phyloP scores from a whole-genome alignment of 2,329 filamentous ascomycete genomes.

The Stromatinia cepivora region DNA sequence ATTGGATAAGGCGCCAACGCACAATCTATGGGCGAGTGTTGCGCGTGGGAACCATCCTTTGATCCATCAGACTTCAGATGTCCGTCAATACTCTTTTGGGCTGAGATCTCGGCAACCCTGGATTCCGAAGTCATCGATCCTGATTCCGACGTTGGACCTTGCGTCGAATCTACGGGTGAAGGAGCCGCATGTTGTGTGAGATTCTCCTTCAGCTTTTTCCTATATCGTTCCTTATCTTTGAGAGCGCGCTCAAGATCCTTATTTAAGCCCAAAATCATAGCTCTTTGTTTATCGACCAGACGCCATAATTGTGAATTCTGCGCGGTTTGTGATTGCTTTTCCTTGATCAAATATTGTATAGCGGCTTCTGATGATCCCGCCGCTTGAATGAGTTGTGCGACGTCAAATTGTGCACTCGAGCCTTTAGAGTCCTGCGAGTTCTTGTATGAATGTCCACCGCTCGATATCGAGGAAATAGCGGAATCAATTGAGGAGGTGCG shows the following conservation, averaged over 20 bases:
- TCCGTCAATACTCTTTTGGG: constrained; percentile 30
- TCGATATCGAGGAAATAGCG: constrained; percentile 76
- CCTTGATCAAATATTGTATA: constrained; percentile 83
- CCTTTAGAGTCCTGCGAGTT: constrained; percentile 53
- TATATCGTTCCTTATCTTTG: constrained; percentile 93
- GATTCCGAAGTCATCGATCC: constrained; percentile 34
- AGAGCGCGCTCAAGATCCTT: constrained; percentile 88
- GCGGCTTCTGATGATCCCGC: constrained; percentile 88
- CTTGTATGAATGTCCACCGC: constrained; percentile 58
- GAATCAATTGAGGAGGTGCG: constrained; percentile 92
- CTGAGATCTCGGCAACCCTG: constrained; percentile 19
- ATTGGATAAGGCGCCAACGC: constrained; percentile 63
- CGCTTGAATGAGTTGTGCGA: constrained; percentile 74
- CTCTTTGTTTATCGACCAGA: constrained; percentile 91
- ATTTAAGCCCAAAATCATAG: constrained; percentile 90
- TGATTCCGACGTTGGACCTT: constrained; percentile 35
- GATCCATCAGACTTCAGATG: constrained; percentile 36
- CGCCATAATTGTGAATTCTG: constrained; percentile 95
- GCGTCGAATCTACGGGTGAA: constrained; percentile 39
- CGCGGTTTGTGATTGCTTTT: constrained; percentile 83
- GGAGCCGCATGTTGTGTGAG: constrained; percentile 45
- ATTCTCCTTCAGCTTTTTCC: constrained; percentile 82
- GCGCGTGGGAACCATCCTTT: constrained; percentile 39
- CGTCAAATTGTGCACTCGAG: constrained; percentile 65
- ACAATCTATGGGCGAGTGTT: constrained; percentile 57